phyloP scores from a whole-genome alignment of 2,329 filamentous ascomycete species.

The Seiridium unicorne region DNA sequence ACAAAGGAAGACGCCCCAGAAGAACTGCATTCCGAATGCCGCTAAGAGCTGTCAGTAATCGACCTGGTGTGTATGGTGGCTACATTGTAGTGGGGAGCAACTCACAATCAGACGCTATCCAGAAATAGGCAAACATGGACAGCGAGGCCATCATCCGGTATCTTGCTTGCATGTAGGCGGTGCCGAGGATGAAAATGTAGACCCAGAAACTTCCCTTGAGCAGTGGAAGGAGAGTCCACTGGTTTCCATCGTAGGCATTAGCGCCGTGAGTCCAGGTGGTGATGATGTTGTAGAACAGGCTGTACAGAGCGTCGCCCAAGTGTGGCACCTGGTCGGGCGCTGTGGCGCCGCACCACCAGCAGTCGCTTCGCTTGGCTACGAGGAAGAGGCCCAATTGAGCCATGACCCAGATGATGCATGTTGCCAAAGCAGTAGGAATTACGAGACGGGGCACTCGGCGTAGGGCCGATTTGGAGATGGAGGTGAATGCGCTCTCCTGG shows the following conservation, averaged over 20 bases:
- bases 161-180: conserved; percentile 44
- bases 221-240: conserved; percentile 57
- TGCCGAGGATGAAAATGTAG: conserved; percentile 51
- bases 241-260: conserved; percentile 55
- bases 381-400: conserved; percentile 56
- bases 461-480: conserved; percentile 56
- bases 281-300: conserved; percentile 42
- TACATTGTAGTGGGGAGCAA: not conserved
- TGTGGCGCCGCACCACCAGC: conserved; percentile 56
- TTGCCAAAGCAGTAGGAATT: conserved; percentile 55
- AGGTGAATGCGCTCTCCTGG: conserved; percentile 49
- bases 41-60: conserved; percentile 15
- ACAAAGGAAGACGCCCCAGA: conserved; percentile 60
- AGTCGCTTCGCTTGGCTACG: conserved; percentile 54
- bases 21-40: conserved; percentile 56
- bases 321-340: conserved; percentile 38
- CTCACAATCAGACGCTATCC: conserved; percentile 32
- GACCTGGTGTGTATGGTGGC: conserved; percentile 6
- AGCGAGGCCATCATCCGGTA: conserved; percentile 48
- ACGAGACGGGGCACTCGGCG: conserved; percentile 57
- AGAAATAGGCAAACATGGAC: conserved; percentile 49
- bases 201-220: conserved; percentile 54
- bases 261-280: conserved; percentile 49
- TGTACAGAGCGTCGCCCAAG: conserved; percentile 39
- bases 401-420: conserved; percentile 50